Base-by-base conservation (phyloP, 2,329 filamentous ascomycete genomes). In the Clarireedia homoeocarpa region DNA sequence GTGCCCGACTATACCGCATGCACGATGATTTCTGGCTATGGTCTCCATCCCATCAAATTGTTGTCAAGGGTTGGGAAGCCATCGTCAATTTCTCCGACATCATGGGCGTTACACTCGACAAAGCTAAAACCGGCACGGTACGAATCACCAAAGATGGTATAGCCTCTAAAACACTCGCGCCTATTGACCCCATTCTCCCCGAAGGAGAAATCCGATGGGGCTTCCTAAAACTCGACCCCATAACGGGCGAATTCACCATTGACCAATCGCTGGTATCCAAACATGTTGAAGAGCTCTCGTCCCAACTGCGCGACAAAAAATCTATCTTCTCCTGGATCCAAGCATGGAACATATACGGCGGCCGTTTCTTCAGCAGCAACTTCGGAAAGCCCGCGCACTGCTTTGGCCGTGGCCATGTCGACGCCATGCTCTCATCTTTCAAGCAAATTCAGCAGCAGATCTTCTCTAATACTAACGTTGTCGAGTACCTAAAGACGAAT, bases 11-110 rank as follows among this genome's bases (percentile, higher is more conserved):
- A 5, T 84, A 83, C 67, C 78, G 84, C 10, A 74, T 86, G 54
- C 77, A 85, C 51, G 84, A 86, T 60, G 83, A 86, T 59, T 75
- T 86, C 51, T 87, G 83, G 83, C 80, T 86, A 64, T 86, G 83
- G 82, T 77, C 77, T 7, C 42, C 58, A 7, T 73, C 80, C 5
- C 77, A 83, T 48, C 60, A 71, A 3, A 73, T 71, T 2, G 79
- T 78, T n/a, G 73, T 76, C 23, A 73, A 75, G 45, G 83, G 80
- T 0, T 89, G 84, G 85, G 65, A 75, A 17, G 73, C 79, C 0
- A 75, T 88, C 60, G 71, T 74, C 1, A 69, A 74, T 1, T 88
- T 86, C 60, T 71, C 75, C 2, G 63, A 69, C 0, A 69, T 80
- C 1, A 81, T 83, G 65, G 81, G 83, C 1, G 74, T 85, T 1